Evolutionary conservation across 441 rosid species (phyloP).

Genomic region (Croton setiger): DNA sequence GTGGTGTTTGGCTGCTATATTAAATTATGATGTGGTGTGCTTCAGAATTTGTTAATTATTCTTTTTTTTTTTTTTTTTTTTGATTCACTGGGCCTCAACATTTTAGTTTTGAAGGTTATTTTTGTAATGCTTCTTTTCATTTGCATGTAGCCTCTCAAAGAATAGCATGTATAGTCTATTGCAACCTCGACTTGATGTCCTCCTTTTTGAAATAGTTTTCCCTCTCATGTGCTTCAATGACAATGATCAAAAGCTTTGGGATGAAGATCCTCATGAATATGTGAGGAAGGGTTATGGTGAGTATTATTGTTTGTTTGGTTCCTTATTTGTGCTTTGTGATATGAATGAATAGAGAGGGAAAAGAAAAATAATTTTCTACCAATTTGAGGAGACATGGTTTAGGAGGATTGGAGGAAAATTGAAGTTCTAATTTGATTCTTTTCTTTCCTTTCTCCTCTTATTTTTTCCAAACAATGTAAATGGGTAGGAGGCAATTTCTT

Average conservation of each 20-base stretch:
- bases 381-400: too few relatives aligned
- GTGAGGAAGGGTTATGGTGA: constrained; percentile 99
- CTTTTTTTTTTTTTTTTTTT: neutral
- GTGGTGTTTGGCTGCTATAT: neutral
- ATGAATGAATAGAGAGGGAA: too few relatives aligned
- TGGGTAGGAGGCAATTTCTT: too few relatives aligned
- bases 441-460: too few relatives aligned
- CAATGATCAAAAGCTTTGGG: constrained; percentile 99
- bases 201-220: constrained; percentile 87
- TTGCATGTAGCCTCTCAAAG: constrained; percentile 70
- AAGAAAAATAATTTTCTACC: too few relatives aligned
- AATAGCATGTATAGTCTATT: constrained; percentile 75
- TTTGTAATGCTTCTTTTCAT: constrained; percentile 16
- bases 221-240: constrained; percentile 98
- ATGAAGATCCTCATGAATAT: constrained; percentile 98
- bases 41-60: neutral
- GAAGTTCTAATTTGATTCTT: too few relatives aligned
- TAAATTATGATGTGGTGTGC: neutral
- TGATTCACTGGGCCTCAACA: neutral
- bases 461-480: too few relatives aligned
- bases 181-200: constrained; percentile 84
- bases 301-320: constrained; percentile 16
- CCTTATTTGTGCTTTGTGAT: too few relatives aligned
- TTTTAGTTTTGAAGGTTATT: neutral
- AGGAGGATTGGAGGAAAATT: too few relatives aligned